Evolutionary conservation across 345 rosid species (phyloP), one percentile per base, ranked within the genome.

Genomic region (Gossypium stocksii): DNA sequence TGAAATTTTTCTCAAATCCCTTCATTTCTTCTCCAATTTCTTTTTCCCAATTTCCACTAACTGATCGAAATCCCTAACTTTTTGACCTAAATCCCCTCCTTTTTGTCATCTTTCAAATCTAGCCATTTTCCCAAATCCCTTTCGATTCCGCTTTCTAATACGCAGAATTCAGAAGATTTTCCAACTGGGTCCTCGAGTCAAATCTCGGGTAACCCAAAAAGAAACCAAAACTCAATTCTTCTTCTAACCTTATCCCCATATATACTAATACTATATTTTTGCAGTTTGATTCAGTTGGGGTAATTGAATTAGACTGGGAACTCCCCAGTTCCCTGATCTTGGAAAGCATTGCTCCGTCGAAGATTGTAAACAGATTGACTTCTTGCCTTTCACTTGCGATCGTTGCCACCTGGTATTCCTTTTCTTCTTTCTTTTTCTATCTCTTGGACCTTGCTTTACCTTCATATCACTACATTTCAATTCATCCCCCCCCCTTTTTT

Each of bases 331-430:
- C 76, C 98, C 98, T 72, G 89, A 92, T 89, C 97, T 94, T 17
- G 97, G 98, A 53, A 89, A 89, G 82, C 98, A 94, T 78, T 94
- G 98, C 87, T 80, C 82, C 77, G 88, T 89, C 19, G 85, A 89
- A 54, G 86, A 85, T 70, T 94, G 98, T 86, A 87, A 86, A 76
- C 97, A 78, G 79, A 92, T 94, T 79, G 98, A 94, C 85, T 94
- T 92, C 88, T 81, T 94, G 66, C 98, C 98, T 62, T 94, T 94
- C 89, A 92, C 97, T 38, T 94, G 97, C 86, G 95, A 94, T 81
- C 87, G 91, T 62, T 94, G 98, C 87, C 76, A 73, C 78, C 83
- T 85, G 97, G 97, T 92, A 46, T 13, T 54, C 23, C 59, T 17
- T n/a, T 25, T 54, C 9, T 54, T 54, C 16, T 54, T n/a, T n/a